phyloP scores from a whole-genome alignment of 108 stramenopile species.

The Parietichytrium sp. region DNA sequence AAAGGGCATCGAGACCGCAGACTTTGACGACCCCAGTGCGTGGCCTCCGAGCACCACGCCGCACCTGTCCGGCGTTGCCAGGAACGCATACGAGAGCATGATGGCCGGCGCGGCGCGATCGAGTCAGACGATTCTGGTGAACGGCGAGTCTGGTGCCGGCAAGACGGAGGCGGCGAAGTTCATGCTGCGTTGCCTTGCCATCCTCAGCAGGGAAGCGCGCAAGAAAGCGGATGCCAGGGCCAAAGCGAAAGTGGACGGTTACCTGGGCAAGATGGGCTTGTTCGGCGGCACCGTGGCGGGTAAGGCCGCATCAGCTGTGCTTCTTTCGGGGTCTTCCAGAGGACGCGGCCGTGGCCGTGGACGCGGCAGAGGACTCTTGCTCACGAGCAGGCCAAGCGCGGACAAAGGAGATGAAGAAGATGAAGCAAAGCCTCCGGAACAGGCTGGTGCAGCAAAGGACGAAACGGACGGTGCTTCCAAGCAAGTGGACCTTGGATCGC shows the following conservation, averaged over 20 bases:
- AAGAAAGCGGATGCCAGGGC: background rate
- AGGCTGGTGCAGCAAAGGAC: too few relatives aligned
- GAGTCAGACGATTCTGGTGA: slow-evolving; percentile 85
- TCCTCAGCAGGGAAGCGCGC: background rate
- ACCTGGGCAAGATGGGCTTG: slow-evolving; percentile 26
- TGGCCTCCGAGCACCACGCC: too few relatives aligned
- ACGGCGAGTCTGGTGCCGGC: slow-evolving; percentile 89
- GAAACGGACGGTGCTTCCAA: background rate
- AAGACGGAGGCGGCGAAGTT: slow-evolving; percentile 93
- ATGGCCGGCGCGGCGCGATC: slow-evolving; percentile 59
- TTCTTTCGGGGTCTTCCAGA: too few relatives aligned
- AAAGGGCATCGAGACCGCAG: background rate
- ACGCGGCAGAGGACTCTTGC: too few relatives aligned
- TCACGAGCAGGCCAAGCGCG: too few relatives aligned
- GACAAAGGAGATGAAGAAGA: too few relatives aligned
- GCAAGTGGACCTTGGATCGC: background rate
- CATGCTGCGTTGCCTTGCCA: slow-evolving; percentile 87
- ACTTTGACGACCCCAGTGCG: too few relatives aligned
- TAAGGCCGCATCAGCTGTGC: too few relatives aligned
- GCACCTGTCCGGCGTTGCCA: slow-evolving; percentile 84
- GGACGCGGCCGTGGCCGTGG: background rate
- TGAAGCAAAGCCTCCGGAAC: too few relatives aligned
- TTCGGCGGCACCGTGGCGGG: background rate
- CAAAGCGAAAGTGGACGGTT: background rate
- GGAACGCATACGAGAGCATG: slow-evolving; percentile 85